Conservation (phyloP, 768 basidiomycete genomes). For the Boletus rubescentipes region DNA sequence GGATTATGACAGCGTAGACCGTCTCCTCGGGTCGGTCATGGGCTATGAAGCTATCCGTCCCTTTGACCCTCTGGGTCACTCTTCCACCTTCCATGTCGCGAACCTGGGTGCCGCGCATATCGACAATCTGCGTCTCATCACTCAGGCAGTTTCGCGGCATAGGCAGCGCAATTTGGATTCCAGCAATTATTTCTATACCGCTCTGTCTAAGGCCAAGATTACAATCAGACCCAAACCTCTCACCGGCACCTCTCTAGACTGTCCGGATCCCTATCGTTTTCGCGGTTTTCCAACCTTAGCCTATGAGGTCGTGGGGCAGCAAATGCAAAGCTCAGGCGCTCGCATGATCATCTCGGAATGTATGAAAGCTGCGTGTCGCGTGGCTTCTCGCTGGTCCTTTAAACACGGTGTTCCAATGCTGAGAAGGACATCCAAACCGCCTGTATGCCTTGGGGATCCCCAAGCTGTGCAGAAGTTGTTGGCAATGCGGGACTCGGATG, state of each 20-base stretch:
- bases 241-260: conserved; percentile 31
- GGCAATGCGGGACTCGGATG: conserved; percentile 43
- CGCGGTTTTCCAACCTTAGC: conserved; percentile 51
- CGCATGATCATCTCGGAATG: conserved; percentile 67
- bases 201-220: conserved; percentile 30
- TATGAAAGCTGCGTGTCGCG: conserved; percentile 78
- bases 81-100: neutral
- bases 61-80: conserved; percentile 12
- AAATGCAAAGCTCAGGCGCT: conserved; percentile 39
- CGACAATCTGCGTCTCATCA: conserved; percentile 33
- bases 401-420: conserved; percentile 62
- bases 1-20: conserved; percentile 70
- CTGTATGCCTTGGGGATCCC: conserved; percentile 30
- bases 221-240: conserved; percentile 28
- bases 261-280: conserved; percentile 31
- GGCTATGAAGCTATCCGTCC: conserved; percentile 18
- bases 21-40: conserved; percentile 36
- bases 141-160: conserved; percentile 27
- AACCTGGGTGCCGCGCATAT: conserved; percentile 19
- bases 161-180: conserved; percentile 21
- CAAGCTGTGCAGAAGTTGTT: conserved; percentile 45
- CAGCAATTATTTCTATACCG: conserved; percentile 26
- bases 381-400: conserved; percentile 68
- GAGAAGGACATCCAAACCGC: conserved; percentile 49
- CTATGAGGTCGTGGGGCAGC: conserved; percentile 42